These are phyloP conservation scores for Secale cereale DNA, from an alignment of 176 grass and related monocot species.

Conservation along the genomic window DNA sequence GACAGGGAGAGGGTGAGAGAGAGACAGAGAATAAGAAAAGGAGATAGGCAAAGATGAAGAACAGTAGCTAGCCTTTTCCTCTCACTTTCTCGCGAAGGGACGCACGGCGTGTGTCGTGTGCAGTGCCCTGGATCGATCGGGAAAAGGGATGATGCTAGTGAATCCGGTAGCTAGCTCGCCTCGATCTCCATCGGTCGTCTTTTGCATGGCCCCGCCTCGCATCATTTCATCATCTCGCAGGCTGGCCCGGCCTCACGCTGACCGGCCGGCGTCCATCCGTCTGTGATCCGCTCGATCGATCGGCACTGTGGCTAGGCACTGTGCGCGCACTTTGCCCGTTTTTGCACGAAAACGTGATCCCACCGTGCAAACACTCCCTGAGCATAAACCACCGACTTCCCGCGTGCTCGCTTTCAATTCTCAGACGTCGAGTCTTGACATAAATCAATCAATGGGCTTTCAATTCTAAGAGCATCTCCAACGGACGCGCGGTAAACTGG, in stretches of 20 bases:
- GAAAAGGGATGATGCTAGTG: conserved; percentile 21
- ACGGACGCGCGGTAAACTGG: no score
- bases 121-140: neutral
- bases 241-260: neutral
- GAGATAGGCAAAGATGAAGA: conserved; percentile 16
- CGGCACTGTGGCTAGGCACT: conserved; percentile 6
- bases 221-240: neutral
- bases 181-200: conserved; percentile 10
- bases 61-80: conserved; percentile 46
- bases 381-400: conserved; percentile 7
- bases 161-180: conserved; percentile 18
- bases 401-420: conserved; percentile 31
- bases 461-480: no score
- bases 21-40: neutral
- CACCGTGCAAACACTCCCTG: neutral
- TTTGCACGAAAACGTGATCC: conserved; percentile 5
- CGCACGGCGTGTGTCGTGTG: neutral
- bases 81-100: conserved; percentile 9
- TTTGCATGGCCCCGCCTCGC: conserved; percentile 27
- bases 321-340: conserved; percentile 20
- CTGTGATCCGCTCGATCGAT: neutral
- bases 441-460: conserved; percentile 20
- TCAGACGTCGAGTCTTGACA: conserved; percentile 16
- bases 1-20: neutral
- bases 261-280: neutral